phyloP scores from a whole-genome alignment of 495 filamentous ascomycete genomes.

The Tuber brumale region DNA sequence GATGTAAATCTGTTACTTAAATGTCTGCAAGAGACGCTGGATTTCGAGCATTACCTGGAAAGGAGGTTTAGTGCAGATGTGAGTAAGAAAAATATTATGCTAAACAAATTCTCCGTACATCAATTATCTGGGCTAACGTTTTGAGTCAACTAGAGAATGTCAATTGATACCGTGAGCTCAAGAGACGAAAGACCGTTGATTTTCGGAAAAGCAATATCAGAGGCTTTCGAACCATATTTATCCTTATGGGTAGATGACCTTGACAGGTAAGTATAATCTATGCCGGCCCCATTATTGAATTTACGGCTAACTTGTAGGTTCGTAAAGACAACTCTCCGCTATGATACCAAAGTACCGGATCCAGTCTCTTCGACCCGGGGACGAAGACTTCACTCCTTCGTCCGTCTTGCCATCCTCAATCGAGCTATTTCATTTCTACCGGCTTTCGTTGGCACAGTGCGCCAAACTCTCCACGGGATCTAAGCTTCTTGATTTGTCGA shows the following conservation, averaged over 20 bases:
- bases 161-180: slow-evolving; percentile 84
- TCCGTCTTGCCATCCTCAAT: slow-evolving; percentile 77
- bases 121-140: slow-evolving; percentile 10
- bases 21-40: slow-evolving; percentile 91
- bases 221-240: slow-evolving; percentile 94
- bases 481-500: slow-evolving; percentile 76
- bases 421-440: slow-evolving; percentile 95
- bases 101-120: not conserved
- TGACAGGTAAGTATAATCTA: slow-evolving; percentile 55
- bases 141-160: slow-evolving; percentile 56
- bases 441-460: slow-evolving; percentile 82
- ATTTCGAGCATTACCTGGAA: slow-evolving; percentile 92
- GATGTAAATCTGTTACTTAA: slow-evolving; percentile 89
- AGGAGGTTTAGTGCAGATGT: slow-evolving; percentile 68
- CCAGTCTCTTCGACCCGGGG: slow-evolving; percentile 69
- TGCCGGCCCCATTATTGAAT: not conserved
- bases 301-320: slow-evolving; percentile 18
- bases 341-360: slow-evolving; percentile 86
- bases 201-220: slow-evolving; percentile 89
- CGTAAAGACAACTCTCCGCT: slow-evolving; percentile 57
- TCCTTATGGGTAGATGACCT: slow-evolving; percentile 96
- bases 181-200: slow-evolving; percentile 66
- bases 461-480: slow-evolving; percentile 88
- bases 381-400: slow-evolving; percentile 91
- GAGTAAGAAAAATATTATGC: slow-evolving; percentile 28